A percentile compares a stretch with the other conserved stretches of the same genome.
Evolutionary conservation across 1,284 basidiomycete genomes (phyloP).

Genomic region (Sphagnurus paluster): DNA sequence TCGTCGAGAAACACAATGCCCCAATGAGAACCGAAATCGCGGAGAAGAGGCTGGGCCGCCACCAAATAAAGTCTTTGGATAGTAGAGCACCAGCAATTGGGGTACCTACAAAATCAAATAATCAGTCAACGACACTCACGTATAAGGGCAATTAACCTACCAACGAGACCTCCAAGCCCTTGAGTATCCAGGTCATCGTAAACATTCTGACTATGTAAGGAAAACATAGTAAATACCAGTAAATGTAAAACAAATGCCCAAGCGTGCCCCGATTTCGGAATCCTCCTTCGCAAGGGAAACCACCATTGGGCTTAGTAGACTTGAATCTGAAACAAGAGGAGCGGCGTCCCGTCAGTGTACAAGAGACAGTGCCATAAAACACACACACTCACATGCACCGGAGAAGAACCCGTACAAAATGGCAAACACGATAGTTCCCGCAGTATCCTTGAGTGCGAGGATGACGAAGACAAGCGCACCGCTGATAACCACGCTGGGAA

Average conservation of each 20-base stretch:
- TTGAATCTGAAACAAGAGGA: conserved; percentile 26
- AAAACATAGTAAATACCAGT: conserved; percentile 33
- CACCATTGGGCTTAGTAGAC: conserved; percentile 34
- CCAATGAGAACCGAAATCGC: conserved; percentile 25
- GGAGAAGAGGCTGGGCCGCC: conserved; percentile 21
- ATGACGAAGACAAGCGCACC: conserved; percentile 41
- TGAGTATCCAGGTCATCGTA: neutral
- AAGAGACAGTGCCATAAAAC: neutral
- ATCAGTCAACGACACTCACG: conserved; percentile 35
- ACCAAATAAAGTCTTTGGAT: conserved; percentile 25
- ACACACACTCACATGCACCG: conserved; percentile 38
- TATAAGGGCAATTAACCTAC: conserved; percentile 22
- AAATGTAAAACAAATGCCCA: conserved; percentile 42
- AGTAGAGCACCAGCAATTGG: conserved; percentile 31
- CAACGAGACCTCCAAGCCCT: conserved; percentile 35
- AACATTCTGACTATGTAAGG: neutral
- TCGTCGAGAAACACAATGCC: conserved; percentile 26
- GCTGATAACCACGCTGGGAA: conserved; percentile 31
- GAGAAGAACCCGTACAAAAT: conserved; percentile 52
- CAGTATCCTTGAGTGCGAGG: conserved; percentile 37
- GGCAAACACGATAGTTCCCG: conserved; percentile 44
- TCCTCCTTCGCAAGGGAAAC: conserved; percentile 35
- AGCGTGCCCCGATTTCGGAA: conserved; percentile 40
- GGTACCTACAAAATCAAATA: conserved; percentile 20
- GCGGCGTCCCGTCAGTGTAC: neutral